A percentile compares a stretch with the other conserved stretches of the same genome.
These are phyloP conservation scores for Cavenderia fasciculata DNA, from an alignment of 78 protist genomes.

Conservation along the genomic window DNA sequence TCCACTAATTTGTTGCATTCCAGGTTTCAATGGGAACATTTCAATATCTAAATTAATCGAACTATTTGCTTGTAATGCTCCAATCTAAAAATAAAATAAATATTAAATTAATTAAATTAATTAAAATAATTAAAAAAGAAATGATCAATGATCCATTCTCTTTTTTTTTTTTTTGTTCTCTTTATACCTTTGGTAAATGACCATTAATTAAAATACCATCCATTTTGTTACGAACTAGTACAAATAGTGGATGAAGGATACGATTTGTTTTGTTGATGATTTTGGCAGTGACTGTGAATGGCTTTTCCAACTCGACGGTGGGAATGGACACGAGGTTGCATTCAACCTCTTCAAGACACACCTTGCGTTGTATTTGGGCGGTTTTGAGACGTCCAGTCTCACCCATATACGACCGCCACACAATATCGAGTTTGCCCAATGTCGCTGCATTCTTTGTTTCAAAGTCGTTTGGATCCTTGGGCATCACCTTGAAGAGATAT, in stretches of 20 bases:
- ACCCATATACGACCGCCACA: conserved; percentile 69
- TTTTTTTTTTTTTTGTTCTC: too few relatives aligned
- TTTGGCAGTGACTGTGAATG: conserved; percentile 26
- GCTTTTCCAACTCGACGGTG: conserved; percentile 18
- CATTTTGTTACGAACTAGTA: conserved; percentile 52
- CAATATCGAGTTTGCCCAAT: conserved; percentile 69
- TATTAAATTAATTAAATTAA: too few relatives aligned
- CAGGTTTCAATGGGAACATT: conserved; percentile 74
- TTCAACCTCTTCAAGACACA: conserved; percentile 31
- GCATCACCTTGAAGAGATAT: conserved; percentile 58
- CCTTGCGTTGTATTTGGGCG: conserved; percentile 39
- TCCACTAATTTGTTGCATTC: conserved; percentile 75
- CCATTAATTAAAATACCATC: conserved; percentile 62
- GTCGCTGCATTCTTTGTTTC: conserved; percentile 52
- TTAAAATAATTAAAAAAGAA: too few relatives aligned
- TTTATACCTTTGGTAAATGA: conserved; percentile 47
- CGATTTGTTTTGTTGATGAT: conserved; percentile 37
- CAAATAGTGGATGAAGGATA: conserved; percentile 25
- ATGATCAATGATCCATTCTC: too few relatives aligned
- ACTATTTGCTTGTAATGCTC: conserved; percentile 8
- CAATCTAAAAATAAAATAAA: too few relatives aligned
- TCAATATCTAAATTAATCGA: conserved; percentile 19
- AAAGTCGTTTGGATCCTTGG: conserved; percentile 28
- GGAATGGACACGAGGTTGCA: conserved; percentile 27
- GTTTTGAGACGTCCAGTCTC: conserved; percentile 75